phyloP scores from a whole-genome alignment of 1,284 basidiomycete species.

The Melampsora larici-populina region DNA sequence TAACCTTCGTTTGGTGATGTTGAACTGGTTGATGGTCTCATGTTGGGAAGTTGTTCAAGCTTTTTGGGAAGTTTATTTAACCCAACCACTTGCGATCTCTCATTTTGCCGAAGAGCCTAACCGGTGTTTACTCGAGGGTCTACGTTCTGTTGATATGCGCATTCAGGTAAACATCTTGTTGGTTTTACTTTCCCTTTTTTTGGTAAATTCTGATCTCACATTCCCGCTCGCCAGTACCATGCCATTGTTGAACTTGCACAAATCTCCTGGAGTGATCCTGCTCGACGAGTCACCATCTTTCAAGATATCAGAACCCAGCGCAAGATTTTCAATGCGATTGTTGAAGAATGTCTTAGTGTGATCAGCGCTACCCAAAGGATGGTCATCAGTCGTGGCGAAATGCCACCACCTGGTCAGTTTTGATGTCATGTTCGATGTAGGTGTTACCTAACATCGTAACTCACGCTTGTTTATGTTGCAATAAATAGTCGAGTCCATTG shows the following conservation, averaged over 20 bases:
- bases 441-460: too few species aligned
- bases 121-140: constrained; percentile 61
- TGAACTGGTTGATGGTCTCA: constrained; percentile 15
- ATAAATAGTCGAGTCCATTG: background rate
- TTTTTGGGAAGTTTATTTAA: constrained; percentile 37
- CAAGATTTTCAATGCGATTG: constrained; percentile 64
- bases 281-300: constrained; percentile 63
- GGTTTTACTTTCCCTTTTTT: background rate
- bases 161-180: constrained; percentile 49
- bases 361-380: constrained; percentile 67
- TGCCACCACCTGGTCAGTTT: constrained; percentile 5
- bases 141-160: constrained; percentile 53
- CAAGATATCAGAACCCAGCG: constrained; percentile 67
- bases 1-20: constrained; percentile 18
- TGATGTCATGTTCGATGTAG: background rate
- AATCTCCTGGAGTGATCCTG: constrained; percentile 51
- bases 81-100: constrained; percentile 34
- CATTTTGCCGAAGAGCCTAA: constrained; percentile 28
- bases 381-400: constrained; percentile 60
- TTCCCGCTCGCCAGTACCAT: constrained; percentile 48
- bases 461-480: too few species aligned
- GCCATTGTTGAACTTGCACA: constrained; percentile 52
- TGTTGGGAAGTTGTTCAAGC: constrained; percentile 36
- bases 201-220: constrained; percentile 11
- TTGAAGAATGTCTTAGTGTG: constrained; percentile 62